phyloP scores from a whole-genome alignment of 164 flowering plant genomes.

The Litsea cubeba region DNA sequence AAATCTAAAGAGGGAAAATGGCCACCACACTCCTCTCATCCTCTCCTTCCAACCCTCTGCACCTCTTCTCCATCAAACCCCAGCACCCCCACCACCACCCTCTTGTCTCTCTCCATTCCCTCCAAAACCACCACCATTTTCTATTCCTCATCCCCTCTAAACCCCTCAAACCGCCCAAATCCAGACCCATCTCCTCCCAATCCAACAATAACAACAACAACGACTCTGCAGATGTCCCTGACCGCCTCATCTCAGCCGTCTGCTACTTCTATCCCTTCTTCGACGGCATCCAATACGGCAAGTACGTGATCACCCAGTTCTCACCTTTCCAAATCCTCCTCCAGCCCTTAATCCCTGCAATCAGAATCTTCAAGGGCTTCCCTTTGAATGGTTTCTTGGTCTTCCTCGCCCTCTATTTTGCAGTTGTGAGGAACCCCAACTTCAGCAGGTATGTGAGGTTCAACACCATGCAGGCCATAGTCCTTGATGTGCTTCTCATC shows the following conservation, averaged over 20 bases:
- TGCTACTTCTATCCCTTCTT: conserved; percentile 95
- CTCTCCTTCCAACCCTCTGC: not conserved
- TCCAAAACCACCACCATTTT: not conserved
- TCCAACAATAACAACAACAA: conserved; percentile 12
- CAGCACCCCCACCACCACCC: not conserved
- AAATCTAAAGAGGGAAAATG: not conserved
- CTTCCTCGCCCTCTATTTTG: conserved; percentile 79
- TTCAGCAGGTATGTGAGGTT: conserved; percentile 95
- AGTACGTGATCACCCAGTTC: conserved; percentile 73
- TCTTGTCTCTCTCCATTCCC: conserved; percentile 1
- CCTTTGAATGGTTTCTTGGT: conserved; percentile 87
- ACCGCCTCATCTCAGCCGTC: conserved; percentile 79
- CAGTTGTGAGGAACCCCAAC: conserved; percentile 73
- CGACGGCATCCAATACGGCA: conserved; percentile 89
- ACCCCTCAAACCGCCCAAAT: not conserved
- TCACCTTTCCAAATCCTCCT: conserved; percentile 57
- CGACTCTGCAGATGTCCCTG: conserved; percentile 51
- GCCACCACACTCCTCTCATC: not conserved
- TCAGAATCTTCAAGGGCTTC: conserved; percentile 75
- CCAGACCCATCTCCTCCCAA: conserved; percentile 26
- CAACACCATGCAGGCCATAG: conserved; percentile 95
- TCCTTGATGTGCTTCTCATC: conserved; percentile 84
- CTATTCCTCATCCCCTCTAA: not conserved
- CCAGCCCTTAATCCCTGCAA: conserved; percentile 78
- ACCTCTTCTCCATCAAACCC: not conserved